A percentile compares a stretch with the other conserved stretches of the same genome.
Evolutionary conservation across 2,329 filamentous ascomycete genomes (phyloP).

Genomic region (Metarhizium guizhouense): DNA sequence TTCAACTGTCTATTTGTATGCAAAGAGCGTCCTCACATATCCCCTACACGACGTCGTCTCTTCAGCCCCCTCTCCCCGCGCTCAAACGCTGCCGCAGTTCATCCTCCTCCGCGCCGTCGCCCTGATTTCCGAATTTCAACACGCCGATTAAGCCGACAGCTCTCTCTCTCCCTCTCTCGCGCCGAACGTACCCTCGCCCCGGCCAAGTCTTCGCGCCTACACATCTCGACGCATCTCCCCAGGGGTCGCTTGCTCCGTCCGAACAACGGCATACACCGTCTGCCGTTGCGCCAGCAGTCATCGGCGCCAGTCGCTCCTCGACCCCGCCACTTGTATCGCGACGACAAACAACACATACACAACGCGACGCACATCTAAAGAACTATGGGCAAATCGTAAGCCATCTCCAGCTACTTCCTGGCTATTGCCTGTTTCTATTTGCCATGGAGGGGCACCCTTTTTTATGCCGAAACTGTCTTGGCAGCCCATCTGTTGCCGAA

Average conservation of each 20-base stretch:
- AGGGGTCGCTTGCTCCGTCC: neutral
- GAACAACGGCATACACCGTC: neutral
- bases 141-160: neutral
- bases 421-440: neutral
- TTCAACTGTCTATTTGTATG: no score
- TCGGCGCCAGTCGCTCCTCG: neutral
- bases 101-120: neutral
- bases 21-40: no score
- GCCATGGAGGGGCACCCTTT: neutral
- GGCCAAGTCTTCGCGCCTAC: no score
- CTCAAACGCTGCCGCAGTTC: neutral
- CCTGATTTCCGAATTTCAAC: neutral
- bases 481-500: neutral
- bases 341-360: no score
- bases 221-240: neutral
- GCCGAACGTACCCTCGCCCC: neutral
- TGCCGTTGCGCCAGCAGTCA: neutral
- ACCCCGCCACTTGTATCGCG: neutral
- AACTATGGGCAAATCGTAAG: conserved; percentile 10
- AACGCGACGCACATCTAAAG: neutral
- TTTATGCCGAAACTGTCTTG: neutral
- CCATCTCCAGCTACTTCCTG: neutral
- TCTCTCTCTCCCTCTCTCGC: neutral
- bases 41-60: neutral
- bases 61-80: neutral